Conservation (phyloP, 2,329 filamentous ascomycete genomes). For the Alternaria sp. region DNA sequence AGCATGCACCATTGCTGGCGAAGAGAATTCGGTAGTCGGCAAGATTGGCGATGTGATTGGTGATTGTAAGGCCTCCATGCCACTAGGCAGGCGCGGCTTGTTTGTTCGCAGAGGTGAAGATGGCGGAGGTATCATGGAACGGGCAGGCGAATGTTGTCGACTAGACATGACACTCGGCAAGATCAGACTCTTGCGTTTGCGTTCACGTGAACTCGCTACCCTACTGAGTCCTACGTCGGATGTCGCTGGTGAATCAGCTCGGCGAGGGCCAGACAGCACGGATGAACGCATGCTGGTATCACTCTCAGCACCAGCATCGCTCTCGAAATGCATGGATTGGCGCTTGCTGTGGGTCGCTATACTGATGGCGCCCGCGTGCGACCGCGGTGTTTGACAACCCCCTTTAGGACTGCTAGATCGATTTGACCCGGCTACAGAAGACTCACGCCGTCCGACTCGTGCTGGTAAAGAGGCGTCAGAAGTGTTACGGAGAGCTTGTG, state of each 20-base stretch:
- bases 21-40: conserved; percentile 79
- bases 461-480: conserved; percentile 57
- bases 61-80: conserved; percentile 72
- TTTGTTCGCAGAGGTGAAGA: conserved; percentile 85
- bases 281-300: conserved; percentile 90
- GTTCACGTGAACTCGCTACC: conserved; percentile 78
- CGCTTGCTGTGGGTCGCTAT: conserved; percentile 71
- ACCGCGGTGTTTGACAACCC: conserved; percentile 82
- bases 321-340: conserved; percentile 80
- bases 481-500: conserved; percentile 61
- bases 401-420: conserved; percentile 89
- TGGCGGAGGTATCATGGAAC: conserved; percentile 69
- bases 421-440: conserved; percentile 75
- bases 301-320: conserved; percentile 81
- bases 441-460: conserved; percentile 57
- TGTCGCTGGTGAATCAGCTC: conserved; percentile 82
- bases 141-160: conserved; percentile 87
- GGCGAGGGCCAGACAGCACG: conserved; percentile 69
- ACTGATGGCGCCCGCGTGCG: conserved; percentile 68
- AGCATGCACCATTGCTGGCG: conserved; percentile 66
- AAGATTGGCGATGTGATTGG: conserved; percentile 91
- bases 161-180: conserved; percentile 79
- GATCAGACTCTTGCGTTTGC: conserved; percentile 85
- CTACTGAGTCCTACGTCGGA: conserved; percentile 83
- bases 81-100: conserved; percentile 74